Base-by-base conservation (phyloP, 306 rosid species). In the Prunus fruticosa region DNA sequence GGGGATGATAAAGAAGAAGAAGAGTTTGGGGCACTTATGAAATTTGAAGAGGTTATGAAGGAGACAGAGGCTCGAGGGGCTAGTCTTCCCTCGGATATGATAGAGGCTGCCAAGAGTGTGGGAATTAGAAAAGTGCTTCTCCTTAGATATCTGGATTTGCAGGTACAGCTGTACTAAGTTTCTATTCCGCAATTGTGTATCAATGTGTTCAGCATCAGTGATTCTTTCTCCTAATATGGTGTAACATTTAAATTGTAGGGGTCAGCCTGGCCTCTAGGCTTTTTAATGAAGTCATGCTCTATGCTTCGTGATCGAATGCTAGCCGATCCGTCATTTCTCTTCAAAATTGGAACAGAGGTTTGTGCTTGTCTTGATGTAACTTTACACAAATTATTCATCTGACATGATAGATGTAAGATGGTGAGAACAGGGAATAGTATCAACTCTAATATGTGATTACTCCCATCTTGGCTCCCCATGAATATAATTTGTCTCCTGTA, bases 341-440 rank as follows among this genome's bases (percentile, higher is more conserved):
- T 93, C 85, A 93, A 93, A 88, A 79, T 93, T 61, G 97, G 97
- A 77, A 87, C 97, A 53, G 98, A 93, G 98, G 98, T 93, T 69
- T 70, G 88, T 88, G 74, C 71, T 79, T 79, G 54, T 80, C 75
- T 53, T 53, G 30, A 22, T 72, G 56, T 70, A 63, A 68, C 50
- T 34, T 38, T 61, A 41, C 10, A 53, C 14, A 41, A 25, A 38
- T 57, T 22, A 78, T 76, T 63, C 78, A 20, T 78, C 47, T 66
- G 11, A 13, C 14, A 51, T 67, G 34, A 49, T 72, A 43, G 54
- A 49, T 56, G 66, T 63, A 12, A 43, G 49, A 45, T 69, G 73
- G 27, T 6, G 57, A 52, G n/a, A 2, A 52, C 57, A 52, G 18
- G 57, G 57, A 38, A 52, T 52, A 8, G 7, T 52, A 52, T 52